Evolutionary conservation across 225 moss, liverwort and hornwort genomes (phyloP).

Genomic region (Polytrichum commune): DNA sequence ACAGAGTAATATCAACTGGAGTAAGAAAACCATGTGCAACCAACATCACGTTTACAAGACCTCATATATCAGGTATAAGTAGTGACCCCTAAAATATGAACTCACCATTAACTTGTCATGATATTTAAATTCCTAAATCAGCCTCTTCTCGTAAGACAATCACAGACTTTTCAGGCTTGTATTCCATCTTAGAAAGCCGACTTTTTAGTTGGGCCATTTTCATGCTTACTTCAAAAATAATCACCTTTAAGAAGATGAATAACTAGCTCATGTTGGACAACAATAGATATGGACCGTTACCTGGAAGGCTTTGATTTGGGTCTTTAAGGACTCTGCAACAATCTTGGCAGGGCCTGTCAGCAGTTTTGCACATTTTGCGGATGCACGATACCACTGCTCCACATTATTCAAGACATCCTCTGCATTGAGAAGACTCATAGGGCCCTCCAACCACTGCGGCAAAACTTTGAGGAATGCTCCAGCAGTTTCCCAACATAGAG

Average conservation of each 20-base stretch:
- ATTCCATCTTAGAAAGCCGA: too few relatives aligned
- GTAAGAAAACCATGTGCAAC: neutral
- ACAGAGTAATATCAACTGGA: neutral
- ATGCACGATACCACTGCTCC: slow-evolving; percentile 55
- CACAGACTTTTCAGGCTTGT: too few relatives aligned
- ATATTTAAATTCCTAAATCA: too few relatives aligned
- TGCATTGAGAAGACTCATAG: slow-evolving; percentile 45
- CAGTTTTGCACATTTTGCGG: slow-evolving; percentile 62
- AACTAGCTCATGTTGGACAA: too few relatives aligned
- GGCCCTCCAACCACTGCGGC: slow-evolving; percentile 68
- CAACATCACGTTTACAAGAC: too few relatives aligned
- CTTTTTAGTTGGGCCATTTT: too few relatives aligned
- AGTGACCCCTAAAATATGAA: neutral
- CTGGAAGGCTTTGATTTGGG: slow-evolving; percentile 56
- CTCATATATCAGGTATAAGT: too few relatives aligned
- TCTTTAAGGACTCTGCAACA: slow-evolving; percentile 57
- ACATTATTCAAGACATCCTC: slow-evolving; percentile 61
- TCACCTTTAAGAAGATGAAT: too few relatives aligned
- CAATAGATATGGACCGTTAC: slow-evolving; percentile 13
- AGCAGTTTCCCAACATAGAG: slow-evolving; percentile 60
- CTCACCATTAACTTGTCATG: too few relatives aligned
- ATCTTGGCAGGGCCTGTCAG: slow-evolving; percentile 47
- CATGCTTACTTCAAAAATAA: too few relatives aligned
- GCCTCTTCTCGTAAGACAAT: too few relatives aligned
- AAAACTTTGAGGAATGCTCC: slow-evolving; percentile 60